Base-by-base conservation (phyloP, 164 flowering plant genomes). In the Euptelea pleiosperma region DNA sequence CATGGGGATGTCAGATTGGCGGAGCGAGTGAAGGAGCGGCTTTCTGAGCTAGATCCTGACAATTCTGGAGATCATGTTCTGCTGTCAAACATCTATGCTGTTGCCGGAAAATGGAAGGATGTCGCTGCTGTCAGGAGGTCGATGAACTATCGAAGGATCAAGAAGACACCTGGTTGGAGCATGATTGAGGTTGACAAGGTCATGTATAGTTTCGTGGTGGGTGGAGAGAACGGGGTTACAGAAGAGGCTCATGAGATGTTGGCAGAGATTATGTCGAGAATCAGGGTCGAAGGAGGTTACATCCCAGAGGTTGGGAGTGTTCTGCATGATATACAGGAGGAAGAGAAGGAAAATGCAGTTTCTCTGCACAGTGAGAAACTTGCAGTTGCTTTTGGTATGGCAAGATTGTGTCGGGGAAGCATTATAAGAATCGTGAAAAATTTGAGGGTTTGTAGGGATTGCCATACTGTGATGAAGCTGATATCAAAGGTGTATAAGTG, bases 131-230 rank as follows among this genome's bases (percentile, higher is more conserved):
- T 86, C 46, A 82, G 94, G 70, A 75, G 63, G 50, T 79, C 82
- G 33, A 81, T 84, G 95, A 52, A 55, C 22, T 69, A 70, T 26
- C 68, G 49, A 39, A 70, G 58, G 39, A 61, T 84, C 14, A 78
- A 54, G 51, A 87, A 87, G 67, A 53, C 55, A 46, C 88, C 91
- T 4, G 91, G 87, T 48, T 82, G 90, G 90, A 87, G 95, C 63
- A 66, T 73, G 76, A 80, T 85, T 36, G 87, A 85, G 66, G 79
- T 82, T 40, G 82, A 81, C 55, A 84, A 79, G 66, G 57, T 62
- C 25, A 65, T 82, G 72, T 77, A 82, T 64, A 71, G 64, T 31
- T 84, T 86, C 66, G 70, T 76, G 41, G 83, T 75, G 2, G 86
- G 86, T 18, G 76, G 70, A 36, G 73, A 66, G 35, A 66, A 65